These are phyloP conservation scores for Saturnispora mendoncae DNA, from an alignment of 805 yeast species.

Conservation along the genomic window DNA sequence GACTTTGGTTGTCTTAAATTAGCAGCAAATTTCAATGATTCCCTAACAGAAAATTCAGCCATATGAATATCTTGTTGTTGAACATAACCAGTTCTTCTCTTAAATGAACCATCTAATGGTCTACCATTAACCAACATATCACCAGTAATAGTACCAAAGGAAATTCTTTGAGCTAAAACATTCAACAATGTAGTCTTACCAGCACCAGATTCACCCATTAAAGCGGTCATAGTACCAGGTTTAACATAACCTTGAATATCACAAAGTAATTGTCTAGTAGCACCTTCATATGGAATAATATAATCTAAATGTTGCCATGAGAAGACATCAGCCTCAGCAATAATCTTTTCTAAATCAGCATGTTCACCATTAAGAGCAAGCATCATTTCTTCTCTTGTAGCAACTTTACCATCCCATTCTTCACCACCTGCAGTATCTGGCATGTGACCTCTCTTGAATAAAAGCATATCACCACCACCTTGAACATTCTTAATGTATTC, in stretches of 20 bases:
- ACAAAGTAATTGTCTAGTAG: conserved; percentile 34
- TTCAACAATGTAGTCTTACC: conserved; percentile 52
- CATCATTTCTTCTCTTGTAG: conserved; percentile 25
- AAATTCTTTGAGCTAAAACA: conserved; percentile 42
- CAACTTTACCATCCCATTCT: conserved; percentile 36
- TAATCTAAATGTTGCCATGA: conserved; percentile 60
- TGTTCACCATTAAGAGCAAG: conserved; percentile 21
- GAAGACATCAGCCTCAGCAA: conserved; percentile 45
- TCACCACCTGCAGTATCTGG: conserved; percentile 26
- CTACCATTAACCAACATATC: conserved; percentile 48
- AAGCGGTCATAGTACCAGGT: conserved; percentile 50
- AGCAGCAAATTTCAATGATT: conserved; percentile 42
- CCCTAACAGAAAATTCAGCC: conserved; percentile 43
- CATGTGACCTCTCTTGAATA: conserved; percentile 36
- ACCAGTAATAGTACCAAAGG: conserved; percentile 46
- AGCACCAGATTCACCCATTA: conserved; percentile 59
- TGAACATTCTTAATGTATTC: conserved; percentile 27
- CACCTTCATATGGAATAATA: conserved; percentile 41
- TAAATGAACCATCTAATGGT: conserved; percentile 41
- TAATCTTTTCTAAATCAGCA: conserved; percentile 30
- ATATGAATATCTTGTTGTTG: conserved; percentile 49
- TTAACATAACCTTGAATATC: conserved; percentile 36
- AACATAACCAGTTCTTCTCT: conserved; percentile 46
- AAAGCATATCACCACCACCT: conserved; percentile 29
- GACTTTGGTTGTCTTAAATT: conserved; percentile 37